Evolutionary conservation across 192 early-diverging fungal genomes (phyloP).

Genomic region (Geranomyces michiganensis): DNA sequence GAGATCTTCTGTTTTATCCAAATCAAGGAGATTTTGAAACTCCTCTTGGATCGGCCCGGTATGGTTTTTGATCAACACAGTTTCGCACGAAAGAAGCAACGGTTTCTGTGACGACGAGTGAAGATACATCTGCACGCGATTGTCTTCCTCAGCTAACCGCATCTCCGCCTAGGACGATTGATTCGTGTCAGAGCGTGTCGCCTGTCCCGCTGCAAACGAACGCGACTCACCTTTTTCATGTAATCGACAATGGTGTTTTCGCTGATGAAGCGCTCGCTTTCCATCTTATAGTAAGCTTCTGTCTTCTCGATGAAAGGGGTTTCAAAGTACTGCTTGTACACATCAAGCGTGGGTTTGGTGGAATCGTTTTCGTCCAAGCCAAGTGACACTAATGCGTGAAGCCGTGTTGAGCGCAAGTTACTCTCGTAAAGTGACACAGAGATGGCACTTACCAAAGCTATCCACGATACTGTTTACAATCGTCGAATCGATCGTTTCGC

Average conservation of each 20-base stretch:
- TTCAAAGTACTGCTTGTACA: constrained; percentile 89
- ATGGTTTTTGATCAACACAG: constrained; percentile 84
- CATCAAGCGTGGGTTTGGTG: constrained; percentile 76
- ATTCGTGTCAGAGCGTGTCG: neutral
- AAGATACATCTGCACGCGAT: constrained; percentile 83
- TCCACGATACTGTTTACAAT: constrained; percentile 88
- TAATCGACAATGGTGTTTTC: constrained; percentile 92
- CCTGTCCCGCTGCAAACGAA: neutral
- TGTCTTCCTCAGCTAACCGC: constrained; percentile 81
- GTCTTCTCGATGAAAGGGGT: constrained; percentile 79
- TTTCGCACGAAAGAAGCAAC: constrained; percentile 81
- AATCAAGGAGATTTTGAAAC: constrained; percentile 86
- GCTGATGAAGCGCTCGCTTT: constrained; percentile 86
- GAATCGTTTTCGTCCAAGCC: constrained; percentile 82
- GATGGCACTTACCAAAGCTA: constrained; percentile 73
- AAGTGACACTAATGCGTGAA: constrained; percentile 63
- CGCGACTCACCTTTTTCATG: constrained; percentile 80
- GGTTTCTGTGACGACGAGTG: constrained; percentile 78
- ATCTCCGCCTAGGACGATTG: constrained; percentile 62
- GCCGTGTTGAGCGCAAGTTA: neutral
- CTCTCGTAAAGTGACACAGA: neutral
- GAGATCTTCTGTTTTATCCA: constrained; percentile 87
- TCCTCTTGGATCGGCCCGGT: constrained; percentile 83
- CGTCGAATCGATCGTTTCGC: constrained; percentile 84
- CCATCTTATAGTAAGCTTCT: constrained; percentile 84